phyloP scores from a whole-genome alignment of 306 rosid species.

The Luffa aegyptiaca region DNA sequence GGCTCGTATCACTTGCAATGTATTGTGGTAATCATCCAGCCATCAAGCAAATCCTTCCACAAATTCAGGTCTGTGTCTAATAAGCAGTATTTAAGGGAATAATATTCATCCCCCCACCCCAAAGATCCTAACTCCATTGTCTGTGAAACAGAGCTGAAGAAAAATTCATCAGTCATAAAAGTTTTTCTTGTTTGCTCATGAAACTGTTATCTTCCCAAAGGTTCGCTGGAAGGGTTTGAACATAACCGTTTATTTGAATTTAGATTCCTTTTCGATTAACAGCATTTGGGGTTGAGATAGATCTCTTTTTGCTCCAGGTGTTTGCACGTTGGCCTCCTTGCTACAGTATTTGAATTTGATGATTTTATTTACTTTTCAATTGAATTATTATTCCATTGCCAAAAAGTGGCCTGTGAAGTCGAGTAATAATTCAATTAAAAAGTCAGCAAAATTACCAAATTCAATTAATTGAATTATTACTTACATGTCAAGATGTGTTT shows the following conservation, averaged over 20 bases:
- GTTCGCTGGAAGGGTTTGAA: neutral
- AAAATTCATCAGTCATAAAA: neutral
- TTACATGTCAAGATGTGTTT: neutral
- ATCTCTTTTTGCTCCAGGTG: neutral
- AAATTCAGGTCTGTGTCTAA: conserved; percentile 69
- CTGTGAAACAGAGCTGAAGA: neutral
- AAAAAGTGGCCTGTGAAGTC: neutral
- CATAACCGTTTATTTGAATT: neutral
- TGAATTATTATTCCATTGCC: neutral
- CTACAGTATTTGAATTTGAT: neutral
- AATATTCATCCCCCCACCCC: neutral
- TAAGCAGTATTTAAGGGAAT: neutral
- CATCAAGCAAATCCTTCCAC: conserved; percentile 80
- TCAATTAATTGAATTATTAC: neutral
- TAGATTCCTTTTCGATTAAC: neutral
- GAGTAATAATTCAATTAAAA: neutral
- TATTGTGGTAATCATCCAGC: conserved; percentile 75
- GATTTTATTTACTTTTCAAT: neutral
- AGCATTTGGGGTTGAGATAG: neutral
- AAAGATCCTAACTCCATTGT: neutral
- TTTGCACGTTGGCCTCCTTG: neutral
- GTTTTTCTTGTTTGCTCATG: neutral
- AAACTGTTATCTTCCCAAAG: neutral
- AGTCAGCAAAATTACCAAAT: neutral
- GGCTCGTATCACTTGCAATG: conserved; percentile 85